Base-by-base conservation (phyloP, 1,284 basidiomycete genomes). In the Trichosporon coremiiforme region DNA sequence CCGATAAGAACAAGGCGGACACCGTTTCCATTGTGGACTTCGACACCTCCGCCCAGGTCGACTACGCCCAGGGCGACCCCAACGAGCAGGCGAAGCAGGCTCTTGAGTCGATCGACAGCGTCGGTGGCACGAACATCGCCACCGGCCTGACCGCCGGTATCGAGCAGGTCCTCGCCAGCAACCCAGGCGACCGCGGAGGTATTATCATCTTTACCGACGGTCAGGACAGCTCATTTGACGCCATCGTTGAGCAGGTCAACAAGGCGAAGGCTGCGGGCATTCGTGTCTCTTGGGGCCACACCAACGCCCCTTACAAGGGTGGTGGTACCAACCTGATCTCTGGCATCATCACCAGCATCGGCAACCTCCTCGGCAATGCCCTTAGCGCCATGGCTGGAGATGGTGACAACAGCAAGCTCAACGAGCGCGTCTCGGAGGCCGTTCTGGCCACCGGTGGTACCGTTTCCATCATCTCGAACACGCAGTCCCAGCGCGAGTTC, bases 371-470 rank as follows among this genome's bases (percentile, higher is more conserved):
- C 55, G 33, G 2, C 29, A 12, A 12, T 15, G 17, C 4, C 29
- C 29, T 60, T 13, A 60, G 33, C 20, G 55, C n/a, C n/a, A n/a
- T 63, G 29, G 2, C 62, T 13, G 67, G 25, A 25, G 25, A 25
- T 25, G 25, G 33, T 33, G n/a, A n/a, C 25, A 25, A 25, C 66
- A 29, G n/a, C 22, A 20, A 60, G n/a, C 12, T 68, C n/a, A 31
- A 66, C 64, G 4, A 50, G n/a, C 20, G 41, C 4, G n/a, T 68
- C 31, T 65, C 68, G 13, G 68, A 64, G 15, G 64, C 64, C 22
- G 68, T 62, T n/a, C 64, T 60, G 22, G 64, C 36, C n/a, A 66
- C 68, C 12, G 68, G 68, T n/a, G 68, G 68, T 20, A 62, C 55
- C 10, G 68, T 25, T n/a, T n/a, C 68, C n/a, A 35, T n/a, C 17